Evolutionary conservation across 2,329 filamentous ascomycete genomes (phyloP).

Genomic region (Colletotrichum trifolii): DNA sequence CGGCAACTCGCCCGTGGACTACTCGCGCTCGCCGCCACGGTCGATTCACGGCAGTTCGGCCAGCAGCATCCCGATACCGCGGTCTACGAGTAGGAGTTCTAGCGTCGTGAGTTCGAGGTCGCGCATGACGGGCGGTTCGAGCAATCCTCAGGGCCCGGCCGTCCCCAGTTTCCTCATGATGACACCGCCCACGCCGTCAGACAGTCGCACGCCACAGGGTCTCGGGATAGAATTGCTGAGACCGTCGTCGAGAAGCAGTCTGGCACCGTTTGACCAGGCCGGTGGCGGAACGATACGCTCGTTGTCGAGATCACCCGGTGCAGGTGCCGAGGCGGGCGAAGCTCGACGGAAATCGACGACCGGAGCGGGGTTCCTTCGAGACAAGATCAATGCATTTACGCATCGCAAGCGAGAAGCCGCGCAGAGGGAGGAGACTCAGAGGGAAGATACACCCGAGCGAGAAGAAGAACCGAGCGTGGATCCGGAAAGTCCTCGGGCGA

Average conservation of each 20-base stretch:
- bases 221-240: slow-evolving; percentile 40
- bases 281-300: slow-evolving; percentile 35
- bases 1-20: slow-evolving; percentile 65
- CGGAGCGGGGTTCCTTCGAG: slow-evolving; percentile 46
- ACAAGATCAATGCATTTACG: slow-evolving; percentile 48
- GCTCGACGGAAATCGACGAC: slow-evolving; percentile 42
- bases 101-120: slow-evolving; percentile 62
- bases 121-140: slow-evolving; percentile 48
- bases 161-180: slow-evolving; percentile 58
- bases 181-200: slow-evolving; percentile 57
- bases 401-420: slow-evolving; percentile 39
- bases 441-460: slow-evolving; percentile 23
- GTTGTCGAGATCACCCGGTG: slow-evolving; percentile 34
- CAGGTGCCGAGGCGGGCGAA: slow-evolving; percentile 34
- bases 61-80: slow-evolving; percentile 57
- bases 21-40: slow-evolving; percentile 67
- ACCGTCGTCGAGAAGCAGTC: slow-evolving; percentile 40
- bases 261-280: slow-evolving; percentile 37
- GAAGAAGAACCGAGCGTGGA: slow-evolving; percentile 9
- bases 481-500: slow-evolving; percentile 24
- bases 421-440: slow-evolving; percentile 34
- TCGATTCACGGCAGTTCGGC: slow-evolving; percentile 62
- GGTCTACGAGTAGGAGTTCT: slow-evolving; percentile 62
- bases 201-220: slow-evolving; percentile 34
- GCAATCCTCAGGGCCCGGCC: slow-evolving; percentile 39